Conservation (phyloP, 768 basidiomycete species). For the Russula dissimulans region DNA sequence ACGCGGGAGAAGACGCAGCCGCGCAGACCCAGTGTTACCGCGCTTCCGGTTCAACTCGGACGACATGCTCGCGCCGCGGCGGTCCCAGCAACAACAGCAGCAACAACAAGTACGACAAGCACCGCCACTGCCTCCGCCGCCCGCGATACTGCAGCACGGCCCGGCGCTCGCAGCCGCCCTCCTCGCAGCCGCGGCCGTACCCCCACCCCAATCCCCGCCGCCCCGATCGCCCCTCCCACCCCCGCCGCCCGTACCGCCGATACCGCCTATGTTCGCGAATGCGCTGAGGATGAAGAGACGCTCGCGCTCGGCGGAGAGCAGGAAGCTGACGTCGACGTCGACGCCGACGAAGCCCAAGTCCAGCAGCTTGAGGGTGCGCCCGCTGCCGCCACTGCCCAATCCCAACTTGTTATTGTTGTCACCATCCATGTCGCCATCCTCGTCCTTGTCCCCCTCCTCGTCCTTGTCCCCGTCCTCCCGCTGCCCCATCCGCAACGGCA, state of each 20-base stretch:
- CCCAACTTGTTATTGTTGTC: neutral
- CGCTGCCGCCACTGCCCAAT: neutral
- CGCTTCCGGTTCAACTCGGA: constrained; percentile 2
- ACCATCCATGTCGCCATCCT: neutral
- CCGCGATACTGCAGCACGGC: neutral
- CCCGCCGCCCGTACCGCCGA: neutral
- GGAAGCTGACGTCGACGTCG: neutral
- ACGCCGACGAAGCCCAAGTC: no score
- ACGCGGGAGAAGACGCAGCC: neutral
- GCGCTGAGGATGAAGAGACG: neutral
- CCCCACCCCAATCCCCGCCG: neutral
- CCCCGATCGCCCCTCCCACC: neutral
- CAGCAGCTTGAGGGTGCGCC: neutral
- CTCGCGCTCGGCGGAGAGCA: no score
- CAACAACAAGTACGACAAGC: no score
- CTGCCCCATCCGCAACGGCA: no score
- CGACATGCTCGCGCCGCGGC: constrained; percentile 3
- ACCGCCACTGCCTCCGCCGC: neutral
- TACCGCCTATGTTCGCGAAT: neutral
- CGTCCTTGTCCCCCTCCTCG: no score
- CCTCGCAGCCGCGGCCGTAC: no score
- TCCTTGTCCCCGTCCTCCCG: neutral
- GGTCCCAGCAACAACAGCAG: no score
- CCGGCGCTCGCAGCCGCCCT: no score
- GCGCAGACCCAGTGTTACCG: constrained; percentile 6